These are phyloP conservation scores for Sordariomycetes sp. DNA, from an alignment of 2,329 filamentous ascomycete species.

Conservation along the genomic window DNA sequence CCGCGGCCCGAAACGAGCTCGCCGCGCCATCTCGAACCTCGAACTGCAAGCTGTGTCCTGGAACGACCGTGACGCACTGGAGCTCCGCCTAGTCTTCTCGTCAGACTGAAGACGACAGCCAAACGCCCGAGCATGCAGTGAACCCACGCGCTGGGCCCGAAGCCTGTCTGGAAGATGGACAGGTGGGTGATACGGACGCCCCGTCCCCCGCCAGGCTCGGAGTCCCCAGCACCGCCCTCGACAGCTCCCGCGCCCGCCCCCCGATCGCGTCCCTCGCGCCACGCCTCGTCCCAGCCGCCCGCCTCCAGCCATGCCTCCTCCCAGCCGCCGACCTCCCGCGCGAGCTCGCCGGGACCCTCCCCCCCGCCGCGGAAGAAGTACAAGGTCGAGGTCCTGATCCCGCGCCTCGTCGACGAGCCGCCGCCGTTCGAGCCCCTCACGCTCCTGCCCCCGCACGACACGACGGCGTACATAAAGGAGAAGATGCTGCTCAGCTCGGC, in stretches of 20 bases:
- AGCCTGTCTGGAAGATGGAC: not conserved
- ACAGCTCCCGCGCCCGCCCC: not conserved
- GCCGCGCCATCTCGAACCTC: too few relatives aligned
- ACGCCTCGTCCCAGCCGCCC: not conserved
- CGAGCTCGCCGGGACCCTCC: not conserved
- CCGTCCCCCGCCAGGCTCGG: not conserved
- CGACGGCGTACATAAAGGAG: slow-evolving; percentile 45
- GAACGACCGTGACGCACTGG: not conserved
- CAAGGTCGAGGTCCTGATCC: not conserved
- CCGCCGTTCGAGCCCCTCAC: not conserved
- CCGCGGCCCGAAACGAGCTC: too few relatives aligned
- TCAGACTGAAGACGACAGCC: not conserved
- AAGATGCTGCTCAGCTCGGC: slow-evolving; percentile 33
- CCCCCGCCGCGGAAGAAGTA: not conserved
- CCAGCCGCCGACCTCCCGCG: not conserved
- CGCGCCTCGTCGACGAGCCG: not conserved
- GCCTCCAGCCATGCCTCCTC: not conserved
- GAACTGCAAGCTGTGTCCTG: not conserved
- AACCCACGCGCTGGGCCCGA: not conserved
- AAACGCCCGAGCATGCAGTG: not conserved
- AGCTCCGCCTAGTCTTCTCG: not conserved
- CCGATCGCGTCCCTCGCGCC: not conserved
- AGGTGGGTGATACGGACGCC: not conserved
- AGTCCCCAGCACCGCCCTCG: not conserved
- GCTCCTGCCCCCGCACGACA: slow-evolving; percentile 35